Evolutionary conservation across 352 stramenopile species (phyloP).

Genomic region (Plasmopara muralis): DNA sequence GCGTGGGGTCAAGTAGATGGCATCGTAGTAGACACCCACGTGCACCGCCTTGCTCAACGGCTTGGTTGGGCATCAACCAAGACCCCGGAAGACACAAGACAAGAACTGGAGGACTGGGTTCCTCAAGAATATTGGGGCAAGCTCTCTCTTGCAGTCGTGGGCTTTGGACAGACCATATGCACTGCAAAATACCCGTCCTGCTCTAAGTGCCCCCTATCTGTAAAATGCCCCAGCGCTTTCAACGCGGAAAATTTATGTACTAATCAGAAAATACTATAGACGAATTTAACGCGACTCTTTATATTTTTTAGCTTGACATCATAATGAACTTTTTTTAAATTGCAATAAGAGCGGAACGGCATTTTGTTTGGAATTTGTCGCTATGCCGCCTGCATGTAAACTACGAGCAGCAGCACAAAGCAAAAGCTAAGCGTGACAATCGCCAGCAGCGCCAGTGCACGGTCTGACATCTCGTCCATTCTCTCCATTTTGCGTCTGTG

Average conservation of each 20-base stretch:
- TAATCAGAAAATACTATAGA: conserved; percentile 1
- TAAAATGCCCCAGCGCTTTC: conserved; percentile 50
- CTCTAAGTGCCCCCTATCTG: conserved; percentile 41
- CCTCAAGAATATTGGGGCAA: conserved; percentile 46
- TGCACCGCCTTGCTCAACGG: conserved; percentile 61
- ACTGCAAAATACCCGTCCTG: conserved; percentile 49
- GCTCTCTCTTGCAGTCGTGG: conserved; percentile 60
- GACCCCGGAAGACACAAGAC: conserved; percentile 39
- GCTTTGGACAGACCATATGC: conserved; percentile 69
- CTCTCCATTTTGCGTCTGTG: conserved; percentile 14
- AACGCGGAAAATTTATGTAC: conserved; percentile 5
- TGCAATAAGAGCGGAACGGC: neutral
- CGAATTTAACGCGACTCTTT: neutral
- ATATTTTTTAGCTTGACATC: no score
- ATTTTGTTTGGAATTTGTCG: neutral
- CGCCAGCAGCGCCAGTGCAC: conserved; percentile 30
- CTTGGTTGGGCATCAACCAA: conserved; percentile 39
- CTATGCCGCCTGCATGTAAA: conserved; percentile 25
- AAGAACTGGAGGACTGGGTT: conserved; percentile 57
- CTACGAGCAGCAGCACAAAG: conserved; percentile 27
- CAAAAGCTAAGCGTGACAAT: conserved; percentile 28
- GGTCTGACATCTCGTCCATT: conserved; percentile 29
- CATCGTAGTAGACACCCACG: conserved; percentile 75
- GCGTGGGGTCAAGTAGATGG: conserved; percentile 59
- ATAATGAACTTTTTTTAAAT: no score